Evolutionary conservation across 78 protist genomes (phyloP), one percentile per base, ranked within the genome.

Genomic region (Isochrysis galbana): DNA sequence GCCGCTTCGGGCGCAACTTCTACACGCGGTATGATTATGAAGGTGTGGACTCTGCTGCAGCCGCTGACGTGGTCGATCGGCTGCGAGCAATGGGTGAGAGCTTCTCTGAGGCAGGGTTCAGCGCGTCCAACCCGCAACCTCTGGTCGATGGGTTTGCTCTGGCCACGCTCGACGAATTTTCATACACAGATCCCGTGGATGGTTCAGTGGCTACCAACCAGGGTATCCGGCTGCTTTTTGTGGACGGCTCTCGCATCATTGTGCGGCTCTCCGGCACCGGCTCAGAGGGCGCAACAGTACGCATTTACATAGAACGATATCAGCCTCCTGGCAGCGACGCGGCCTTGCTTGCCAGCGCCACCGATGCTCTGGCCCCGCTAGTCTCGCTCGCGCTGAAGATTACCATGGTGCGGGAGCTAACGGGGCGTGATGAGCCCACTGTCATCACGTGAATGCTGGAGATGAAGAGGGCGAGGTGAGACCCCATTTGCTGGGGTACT

Each of bases 211-310:
- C 98, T 10, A 23, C 67, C 10, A 4, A 77, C 29, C 95, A 94
- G 44, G 95, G 47, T 39, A 32, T 39, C 36, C 67, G 88, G 36
- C 22, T 47, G 44, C 3, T 84, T 29, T 32, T 47, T 11, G 22
- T 39, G 34, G 90, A 47, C 55, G 86, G 86, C 47, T 44, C 55
- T 34, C 88, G 88, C 55, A 14, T 82, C 23, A 41, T 78, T 45
- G 44, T 86, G 23, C 90, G 72, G 34, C 67, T 86, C 72, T 42
- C 72, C 36, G 99, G 99, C 48, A 94, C 97, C 45, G 92, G 95
- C 44, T n/a, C 45, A 1, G 47, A 67, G 11, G 99, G 99, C n/a
- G 99, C 99, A 10, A 98, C 99, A 29, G 92, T 98, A 41, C 97
- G 99, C 48, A 34, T 98, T 55, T 98, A 98, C 91, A 41, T 98